Base-by-base conservation (phyloP, 352 stramenopile genomes). In the Phytophthora palmivora region DNA sequence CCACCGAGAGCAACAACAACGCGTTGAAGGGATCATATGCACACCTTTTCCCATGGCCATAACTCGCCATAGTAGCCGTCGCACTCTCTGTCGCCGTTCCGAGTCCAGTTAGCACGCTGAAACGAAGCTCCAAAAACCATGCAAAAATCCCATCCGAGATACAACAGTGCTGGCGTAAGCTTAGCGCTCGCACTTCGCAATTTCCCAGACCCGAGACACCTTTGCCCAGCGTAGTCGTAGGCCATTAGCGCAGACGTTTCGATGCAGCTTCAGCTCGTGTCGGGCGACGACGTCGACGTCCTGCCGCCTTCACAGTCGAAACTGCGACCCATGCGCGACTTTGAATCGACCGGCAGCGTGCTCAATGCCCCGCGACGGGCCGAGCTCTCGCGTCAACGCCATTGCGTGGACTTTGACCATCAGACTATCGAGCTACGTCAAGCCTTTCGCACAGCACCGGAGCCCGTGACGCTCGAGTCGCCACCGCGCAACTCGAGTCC, bases 361-460 rank as follows among this genome's bases (percentile, higher is more conserved):
- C 56, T 88, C 3, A 73, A 75, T 42, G 63, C 77, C 4, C 50
- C 76, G 16, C 70, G 63, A 3, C 78, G 81, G 19, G 70, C 67
- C 24, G 78, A 84, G 43, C 69, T 87, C 34, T 72, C 74, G 19
- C 76, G 81, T 9, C 76, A 82, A 49, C 76, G 75, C 21, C 65
- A 78, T 8, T 66, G 71, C 28, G 69, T 89, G 41, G 79, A 67
- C 37, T 87, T 89, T 22, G 75, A 82, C 1, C 61, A 84, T 16
- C 62, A 75, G 43, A 78, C 60, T 18, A 82, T 88, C 55, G 66
- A 72, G 22, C 46, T 88, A 9, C 73, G 80, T 22, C 73, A 75
- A 51, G 74, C 79, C 33, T 87, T 87, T 59, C 79, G 76, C 16
- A 87, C 79, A 15, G 79, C 75, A 1, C 82, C 79, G 4, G 73